These are phyloP conservation scores for Didymella lethalis DNA, from an alignment of 2,329 filamentous ascomycete species.

Conservation along the genomic window DNA sequence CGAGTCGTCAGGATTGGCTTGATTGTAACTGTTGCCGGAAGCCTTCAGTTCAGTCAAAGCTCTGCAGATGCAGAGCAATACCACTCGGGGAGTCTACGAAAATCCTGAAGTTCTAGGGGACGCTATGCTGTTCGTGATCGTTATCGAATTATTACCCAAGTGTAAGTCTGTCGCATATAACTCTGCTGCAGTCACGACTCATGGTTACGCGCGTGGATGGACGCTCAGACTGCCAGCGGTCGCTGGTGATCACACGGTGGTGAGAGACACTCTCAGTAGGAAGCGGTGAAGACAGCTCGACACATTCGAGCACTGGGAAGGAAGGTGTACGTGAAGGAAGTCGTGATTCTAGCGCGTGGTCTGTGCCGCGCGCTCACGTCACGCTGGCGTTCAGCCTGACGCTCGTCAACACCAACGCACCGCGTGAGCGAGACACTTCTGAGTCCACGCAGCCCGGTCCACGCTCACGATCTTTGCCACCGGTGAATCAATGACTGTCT, in stretches of 20 bases:
- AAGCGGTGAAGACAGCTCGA: neutral
- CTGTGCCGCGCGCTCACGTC: conserved; percentile 10
- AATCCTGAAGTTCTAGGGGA: neutral
- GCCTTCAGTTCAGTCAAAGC: neutral
- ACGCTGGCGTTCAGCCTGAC: conserved; percentile 13
- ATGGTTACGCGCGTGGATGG: neutral
- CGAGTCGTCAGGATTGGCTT: neutral
- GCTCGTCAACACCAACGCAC: neutral
- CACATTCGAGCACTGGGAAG: neutral
- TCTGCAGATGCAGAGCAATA: neutral
- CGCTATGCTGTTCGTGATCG: neutral
- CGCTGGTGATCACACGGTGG: neutral
- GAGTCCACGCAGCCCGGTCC: neutral
- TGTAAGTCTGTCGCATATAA: neutral
- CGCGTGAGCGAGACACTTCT: conserved; percentile 9
- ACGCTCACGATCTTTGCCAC: neutral
- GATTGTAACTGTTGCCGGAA: neutral
- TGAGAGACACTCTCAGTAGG: no score
- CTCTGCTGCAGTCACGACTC: neutral
- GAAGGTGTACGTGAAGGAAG: conserved; percentile 7
- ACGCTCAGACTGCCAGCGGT: neutral
- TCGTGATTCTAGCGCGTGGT: conserved; percentile 3
- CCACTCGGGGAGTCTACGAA: neutral
- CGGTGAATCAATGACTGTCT: neutral
- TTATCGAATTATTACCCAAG: neutral